phyloP scores from a whole-genome alignment of 495 filamentous ascomycete species.

The Copromyces sp. region DNA sequence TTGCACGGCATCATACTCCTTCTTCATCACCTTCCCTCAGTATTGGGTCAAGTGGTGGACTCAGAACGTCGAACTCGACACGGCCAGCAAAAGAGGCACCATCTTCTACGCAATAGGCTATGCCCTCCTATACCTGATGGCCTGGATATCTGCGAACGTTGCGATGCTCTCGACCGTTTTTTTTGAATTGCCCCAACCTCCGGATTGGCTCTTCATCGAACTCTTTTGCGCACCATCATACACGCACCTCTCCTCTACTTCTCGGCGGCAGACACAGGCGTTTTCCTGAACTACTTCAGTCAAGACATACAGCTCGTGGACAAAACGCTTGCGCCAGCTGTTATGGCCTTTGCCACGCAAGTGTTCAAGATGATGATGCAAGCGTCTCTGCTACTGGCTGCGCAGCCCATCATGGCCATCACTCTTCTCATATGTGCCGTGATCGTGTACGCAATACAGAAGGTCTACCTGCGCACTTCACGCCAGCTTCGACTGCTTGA shows the following conservation, averaged over 20 bases:
- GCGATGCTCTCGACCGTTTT: conserved; percentile 13
- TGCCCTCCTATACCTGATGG: conserved; percentile 15
- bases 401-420: conserved; percentile 34
- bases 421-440: conserved; percentile 20
- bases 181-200: conserved; percentile 6
- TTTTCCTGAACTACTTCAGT: conserved; percentile 37
- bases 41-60: conserved; percentile 35
- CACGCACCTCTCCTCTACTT: conserved; percentile 7
- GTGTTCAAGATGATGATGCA: conserved; percentile 25
- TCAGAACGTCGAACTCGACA: conserved; percentile 1
- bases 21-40: conserved; percentile 29
- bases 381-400: conserved; percentile 27
- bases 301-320: conserved; percentile 54
- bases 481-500: conserved; percentile 55
- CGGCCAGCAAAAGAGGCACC: neutral
- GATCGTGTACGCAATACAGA: conserved; percentile 45
- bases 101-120: conserved; percentile 23
- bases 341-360: conserved; percentile 6
- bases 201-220: conserved; percentile 12
- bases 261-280: conserved; percentile 8
- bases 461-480: conserved; percentile 53
- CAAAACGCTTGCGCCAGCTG: conserved; percentile 34
- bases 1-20: conserved; percentile 19
- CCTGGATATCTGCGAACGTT: conserved; percentile 22
- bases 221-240: conserved; percentile 10